phyloP scores from a whole-genome alignment of 805 yeast genomes.

The Ascoidea asiatica region DNA sequence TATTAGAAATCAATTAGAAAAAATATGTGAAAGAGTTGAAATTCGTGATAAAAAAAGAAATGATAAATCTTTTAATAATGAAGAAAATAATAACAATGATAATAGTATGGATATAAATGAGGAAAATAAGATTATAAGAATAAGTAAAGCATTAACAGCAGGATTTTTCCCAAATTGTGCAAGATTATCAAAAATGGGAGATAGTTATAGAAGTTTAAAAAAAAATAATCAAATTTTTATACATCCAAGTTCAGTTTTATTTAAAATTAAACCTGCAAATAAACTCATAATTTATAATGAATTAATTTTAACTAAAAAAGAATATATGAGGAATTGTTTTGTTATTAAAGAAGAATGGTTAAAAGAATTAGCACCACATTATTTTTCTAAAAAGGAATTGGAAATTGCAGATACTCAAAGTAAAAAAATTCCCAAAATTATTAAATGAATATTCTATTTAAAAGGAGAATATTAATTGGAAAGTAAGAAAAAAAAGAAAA shows the following conservation, averaged over 20 bases:
- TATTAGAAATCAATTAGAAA: conserved; percentile 54
- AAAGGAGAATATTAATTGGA: too few species aligned
- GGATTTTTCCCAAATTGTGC: conserved; percentile 65
- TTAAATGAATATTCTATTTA: too few species aligned
- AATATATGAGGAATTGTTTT: conserved; percentile 75
- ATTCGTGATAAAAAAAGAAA: conserved; percentile 21
- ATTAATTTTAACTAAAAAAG: conserved; percentile 71
- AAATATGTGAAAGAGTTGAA: conserved; percentile 43
- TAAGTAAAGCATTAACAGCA: conserved; percentile 44
- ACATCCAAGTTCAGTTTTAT: conserved; percentile 77
- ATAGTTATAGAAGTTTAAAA: conserved; percentile 46
- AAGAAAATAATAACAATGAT: conserved; percentile 14
- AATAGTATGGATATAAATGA: conserved; percentile 1
- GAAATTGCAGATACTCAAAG: too few species aligned
- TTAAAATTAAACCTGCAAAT: conserved; percentile 56
- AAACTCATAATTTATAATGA: conserved; percentile 70
- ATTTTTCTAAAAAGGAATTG: too few species aligned
- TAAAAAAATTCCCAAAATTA: too few species aligned
- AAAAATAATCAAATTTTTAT: conserved; percentile 62
- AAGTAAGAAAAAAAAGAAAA: too few species aligned
- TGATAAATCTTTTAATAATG: conserved; percentile 18
- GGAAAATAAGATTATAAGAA: conserved; percentile 15
- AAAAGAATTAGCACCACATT: conserved; percentile 58
- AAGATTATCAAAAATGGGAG: conserved; percentile 43
- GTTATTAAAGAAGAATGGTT: conserved; percentile 68